phyloP scores from a whole-genome alignment of 2,329 filamentous ascomycete genomes.

The Phoma herbarum region DNA sequence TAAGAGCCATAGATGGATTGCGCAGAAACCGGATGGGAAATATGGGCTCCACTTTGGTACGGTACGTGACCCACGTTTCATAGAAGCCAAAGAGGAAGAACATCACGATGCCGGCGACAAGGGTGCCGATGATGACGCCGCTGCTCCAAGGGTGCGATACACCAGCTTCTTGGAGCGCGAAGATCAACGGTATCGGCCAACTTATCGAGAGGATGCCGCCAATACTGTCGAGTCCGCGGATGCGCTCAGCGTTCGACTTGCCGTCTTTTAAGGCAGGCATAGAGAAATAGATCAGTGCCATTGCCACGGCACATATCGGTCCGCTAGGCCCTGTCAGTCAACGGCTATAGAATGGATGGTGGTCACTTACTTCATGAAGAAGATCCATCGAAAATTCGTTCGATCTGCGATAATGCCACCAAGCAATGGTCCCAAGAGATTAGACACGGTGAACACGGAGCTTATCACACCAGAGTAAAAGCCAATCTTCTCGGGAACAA shows the following conservation, averaged over 20 bases:
- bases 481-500: constrained; percentile 42
- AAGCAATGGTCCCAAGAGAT: constrained; percentile 55
- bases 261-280: constrained; percentile 38
- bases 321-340: constrained; percentile 25
- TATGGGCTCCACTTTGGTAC: constrained; percentile 36
- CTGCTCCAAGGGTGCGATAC: constrained; percentile 38
- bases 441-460: constrained; percentile 54
- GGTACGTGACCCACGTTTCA: constrained; percentile 41
- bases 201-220: constrained; percentile 42
- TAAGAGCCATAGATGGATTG: constrained; percentile 34
- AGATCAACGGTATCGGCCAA: constrained; percentile 46
- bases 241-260: constrained; percentile 39
- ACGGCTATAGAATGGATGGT: neutral
- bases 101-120: constrained; percentile 35
- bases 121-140: constrained; percentile 41
- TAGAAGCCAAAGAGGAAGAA: constrained; percentile 40
- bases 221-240: constrained; percentile 39
- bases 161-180: constrained; percentile 45
- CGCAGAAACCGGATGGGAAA: constrained; percentile 41
- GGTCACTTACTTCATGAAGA: constrained; percentile 55
- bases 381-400: constrained; percentile 59
- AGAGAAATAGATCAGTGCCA: constrained; percentile 36
- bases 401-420: constrained; percentile 56
- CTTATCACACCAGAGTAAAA: constrained; percentile 48
- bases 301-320: constrained; percentile 36